Percentiles rank a stretch among this genome's conserved stretches.
Conservation (phyloP, 2,329 filamentous ascomycete species). For the Emergomyces pasteurianus region DNA sequence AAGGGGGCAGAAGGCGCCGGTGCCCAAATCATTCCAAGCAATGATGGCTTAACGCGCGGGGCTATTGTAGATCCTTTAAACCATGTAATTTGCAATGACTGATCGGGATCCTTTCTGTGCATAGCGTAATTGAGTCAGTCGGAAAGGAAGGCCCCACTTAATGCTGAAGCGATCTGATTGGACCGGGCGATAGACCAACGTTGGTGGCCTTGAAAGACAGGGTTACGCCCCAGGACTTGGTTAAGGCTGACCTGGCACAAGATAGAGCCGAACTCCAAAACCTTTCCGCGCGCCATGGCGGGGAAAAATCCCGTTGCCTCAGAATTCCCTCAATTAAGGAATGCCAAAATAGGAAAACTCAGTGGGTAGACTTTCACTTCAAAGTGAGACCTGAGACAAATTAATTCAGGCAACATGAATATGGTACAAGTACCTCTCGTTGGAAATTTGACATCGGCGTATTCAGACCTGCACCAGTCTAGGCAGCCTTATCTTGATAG, state of each 20-base stretch:
- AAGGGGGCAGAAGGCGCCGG: not conserved
- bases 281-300: not conserved
- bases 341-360: not conserved
- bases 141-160: not conserved
- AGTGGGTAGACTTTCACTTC: not conserved
- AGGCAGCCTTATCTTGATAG: not conserved
- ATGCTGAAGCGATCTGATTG: not conserved
- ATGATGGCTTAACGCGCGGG: not conserved
- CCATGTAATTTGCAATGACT: slow-evolving; percentile 1
- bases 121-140: not conserved
- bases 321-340: not conserved
- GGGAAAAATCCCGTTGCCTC: not conserved
- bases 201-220: not conserved
- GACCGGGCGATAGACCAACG: not conserved
- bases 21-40: not conserved
- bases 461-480: not conserved
- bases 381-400: not conserved
- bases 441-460: not conserved
- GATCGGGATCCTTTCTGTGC: not conserved
- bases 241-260: not conserved
- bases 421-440: not conserved
- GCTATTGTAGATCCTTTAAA: not conserved
- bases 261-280: not conserved
- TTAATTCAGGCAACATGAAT: not conserved
- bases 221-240: not conserved